These are phyloP conservation scores for Parascedosporium putredinis DNA, from an alignment of 2,329 filamentous ascomycete species.

Conservation along the genomic window DNA sequence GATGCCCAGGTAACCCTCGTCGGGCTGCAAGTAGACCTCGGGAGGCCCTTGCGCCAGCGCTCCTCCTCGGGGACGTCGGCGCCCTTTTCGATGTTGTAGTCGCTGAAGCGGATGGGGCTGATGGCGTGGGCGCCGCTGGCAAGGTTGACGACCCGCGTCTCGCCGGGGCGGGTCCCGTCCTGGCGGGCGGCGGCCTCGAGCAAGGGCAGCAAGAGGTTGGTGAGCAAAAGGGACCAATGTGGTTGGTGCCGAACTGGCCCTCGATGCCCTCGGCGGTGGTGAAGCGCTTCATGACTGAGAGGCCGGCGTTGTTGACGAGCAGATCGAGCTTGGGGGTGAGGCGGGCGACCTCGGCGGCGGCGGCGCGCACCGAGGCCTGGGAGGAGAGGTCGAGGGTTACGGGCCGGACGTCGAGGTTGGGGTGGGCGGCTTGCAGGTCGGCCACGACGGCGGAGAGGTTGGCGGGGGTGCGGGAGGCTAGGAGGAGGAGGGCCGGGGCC, in stretches of 20 bases:
- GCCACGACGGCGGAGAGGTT: conserved; percentile 22
- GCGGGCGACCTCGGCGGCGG: conserved; percentile 23
- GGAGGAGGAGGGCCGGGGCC: conserved; percentile 30
- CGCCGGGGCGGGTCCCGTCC: background rate
- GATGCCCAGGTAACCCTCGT: conserved; percentile 15
- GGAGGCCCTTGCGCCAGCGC: background rate
- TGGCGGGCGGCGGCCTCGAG: conserved; percentile 12
- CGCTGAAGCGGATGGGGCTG: conserved; percentile 21
- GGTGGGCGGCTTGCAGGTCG: conserved; percentile 6
- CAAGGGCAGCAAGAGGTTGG: conserved; percentile 27
- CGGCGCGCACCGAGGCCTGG: conserved; percentile 24
- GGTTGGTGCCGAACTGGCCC: conserved; percentile 32
- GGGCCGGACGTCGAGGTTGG: conserved; percentile 7
- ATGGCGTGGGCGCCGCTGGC: conserved; percentile 21
- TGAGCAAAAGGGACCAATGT: conserved; percentile 35
- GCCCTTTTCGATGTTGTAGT: conserved; percentile 18
- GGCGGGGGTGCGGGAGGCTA: conserved; percentile 30
- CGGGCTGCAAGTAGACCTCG: background rate
- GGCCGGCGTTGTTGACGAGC: conserved; percentile 33
- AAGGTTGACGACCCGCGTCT: conserved; percentile 29
- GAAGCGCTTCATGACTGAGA: conserved; percentile 26
- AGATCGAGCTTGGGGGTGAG: conserved; percentile 22
- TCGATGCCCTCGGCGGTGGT: conserved; percentile 31
- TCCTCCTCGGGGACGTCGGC: conserved; percentile 11
- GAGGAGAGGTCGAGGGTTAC: conserved; percentile 25